These are phyloP conservation scores for Isatis lusitanica DNA, from an alignment of 441 rosid species.

Conservation along the genomic window DNA sequence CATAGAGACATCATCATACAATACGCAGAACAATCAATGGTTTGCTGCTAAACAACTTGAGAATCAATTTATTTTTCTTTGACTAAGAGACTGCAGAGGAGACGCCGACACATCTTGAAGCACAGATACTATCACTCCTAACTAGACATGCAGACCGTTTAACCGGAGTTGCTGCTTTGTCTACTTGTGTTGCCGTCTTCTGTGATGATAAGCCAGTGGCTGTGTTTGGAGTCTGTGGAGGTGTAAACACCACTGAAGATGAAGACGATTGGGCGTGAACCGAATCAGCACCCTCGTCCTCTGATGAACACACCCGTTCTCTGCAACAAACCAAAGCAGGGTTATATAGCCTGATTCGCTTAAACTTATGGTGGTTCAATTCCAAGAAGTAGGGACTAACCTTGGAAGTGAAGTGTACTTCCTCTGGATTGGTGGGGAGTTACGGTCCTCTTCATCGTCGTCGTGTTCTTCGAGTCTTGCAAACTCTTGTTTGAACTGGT, in stretches of 20 bases:
- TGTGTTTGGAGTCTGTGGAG: constrained; percentile 41
- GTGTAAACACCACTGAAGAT: constrained; percentile 49
- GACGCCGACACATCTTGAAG: constrained; percentile 68
- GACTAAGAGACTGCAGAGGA: constrained; percentile 36
- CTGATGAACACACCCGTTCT: constrained; percentile 65
- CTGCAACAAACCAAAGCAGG: constrained; percentile 36
- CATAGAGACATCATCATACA: constrained; percentile 28
- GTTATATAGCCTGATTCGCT: not conserved
- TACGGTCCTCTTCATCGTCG: constrained; percentile 55
- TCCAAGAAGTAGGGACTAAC: constrained; percentile 39
- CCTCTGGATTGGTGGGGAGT: constrained; percentile 60
- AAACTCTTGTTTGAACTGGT: constrained; percentile 84
- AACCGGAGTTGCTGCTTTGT: constrained; percentile 46
- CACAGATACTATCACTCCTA: constrained; percentile 81
- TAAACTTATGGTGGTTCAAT: not conserved
- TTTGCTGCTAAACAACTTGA: constrained; percentile 41
- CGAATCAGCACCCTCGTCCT: constrained; percentile 50
- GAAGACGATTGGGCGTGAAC: constrained; percentile 40
- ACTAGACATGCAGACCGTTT: constrained; percentile 57
- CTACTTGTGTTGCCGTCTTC: constrained; percentile 40
- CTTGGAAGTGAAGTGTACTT: constrained; percentile 94
- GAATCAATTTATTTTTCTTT: not conserved
- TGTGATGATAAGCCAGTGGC: constrained; percentile 35
- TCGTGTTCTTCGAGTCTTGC: constrained; percentile 85
- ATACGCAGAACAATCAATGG: constrained; percentile 37